Base-by-base conservation (phyloP, 768 basidiomycete species). In the Amanita brunnescens region DNA sequence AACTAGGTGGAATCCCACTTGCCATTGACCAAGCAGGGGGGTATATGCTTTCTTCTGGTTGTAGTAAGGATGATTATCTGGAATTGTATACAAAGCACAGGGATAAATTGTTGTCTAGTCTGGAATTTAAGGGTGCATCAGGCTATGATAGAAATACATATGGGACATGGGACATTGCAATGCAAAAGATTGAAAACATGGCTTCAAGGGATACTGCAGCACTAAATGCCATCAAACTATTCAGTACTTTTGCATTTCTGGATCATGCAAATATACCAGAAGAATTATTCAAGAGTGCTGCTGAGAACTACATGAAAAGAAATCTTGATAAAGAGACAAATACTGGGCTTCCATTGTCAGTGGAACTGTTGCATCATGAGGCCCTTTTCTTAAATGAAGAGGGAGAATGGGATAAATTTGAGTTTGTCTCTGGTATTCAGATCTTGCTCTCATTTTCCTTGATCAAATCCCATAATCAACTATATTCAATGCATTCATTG, bases 161-260 rank as follows among this genome's bases (percentile, higher is more conserved):
- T 51, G 53, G 53, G 12, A 56, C 59, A 24, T 59, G 59, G 57
- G 59, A 59, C 4, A 10, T 57, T n/a, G 57, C 59, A 49, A 51
- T 55, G 23, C 5, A 49, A 18, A 49, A 40, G 20, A 54, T 61
- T 46, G 41, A 57, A 47, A 26, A 30, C 5, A 52, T 35, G 30
- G 53, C 55, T 39, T 21, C 12, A 26, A 13, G 29, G 7, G 7
- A 23, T 14, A 8, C 44, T 38, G 52, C 41, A n/a, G 54, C 58
- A 7, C 38, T 59, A 34, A 52, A n/a, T 49, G 59, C 59, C 5
- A 50, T 61, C 49, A 51, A 54, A 30, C 44, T 58, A 10, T 33
- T 53, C 16, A 57, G 5, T 14, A 12, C 30, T 12, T 58, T 54
- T 55, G 56, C 59, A 9, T 61, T 57, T 23, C 34, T 59, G 6